Conservation (phyloP, 1,284 basidiomycete species). For the Trichosporon faecale region DNA sequence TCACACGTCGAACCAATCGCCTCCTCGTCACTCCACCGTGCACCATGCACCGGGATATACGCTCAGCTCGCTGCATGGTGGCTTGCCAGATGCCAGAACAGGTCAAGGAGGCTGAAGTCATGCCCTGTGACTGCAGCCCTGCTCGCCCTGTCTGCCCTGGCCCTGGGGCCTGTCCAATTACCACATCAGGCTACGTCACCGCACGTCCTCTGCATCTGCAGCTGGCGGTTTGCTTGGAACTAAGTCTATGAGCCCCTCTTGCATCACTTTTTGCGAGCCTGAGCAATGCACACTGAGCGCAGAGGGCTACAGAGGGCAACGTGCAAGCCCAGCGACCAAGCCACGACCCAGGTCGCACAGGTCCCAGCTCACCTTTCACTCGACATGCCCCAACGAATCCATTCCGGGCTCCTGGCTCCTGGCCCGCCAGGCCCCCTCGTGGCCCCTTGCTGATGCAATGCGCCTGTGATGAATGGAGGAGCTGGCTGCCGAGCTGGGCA, state of each 20-base stretch:
- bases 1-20: neutral
- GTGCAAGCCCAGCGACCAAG: neutral
- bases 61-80: neutral
- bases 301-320: too few species aligned
- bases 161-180: slow-evolving; percentile 1
- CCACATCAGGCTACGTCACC: slow-evolving; percentile 10
- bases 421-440: too few species aligned
- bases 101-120: neutral
- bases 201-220: neutral
- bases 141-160: neutral
- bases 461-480: slow-evolving; percentile 1
- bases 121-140: too few species aligned
- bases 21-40: neutral
- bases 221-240: neutral
- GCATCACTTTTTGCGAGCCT: neutral
- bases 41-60: neutral
- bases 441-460: slow-evolving; percentile 4
- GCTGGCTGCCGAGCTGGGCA: neutral
- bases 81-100: neutral
- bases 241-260: slow-evolving; percentile 2
- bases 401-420: neutral
- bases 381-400: neutral
- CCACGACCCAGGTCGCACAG: neutral
- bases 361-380: neutral
- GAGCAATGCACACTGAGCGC: neutral